Base-by-base conservation (phyloP, 2,329 filamentous ascomycete genomes). In the Clarireedia hainanense region DNA sequence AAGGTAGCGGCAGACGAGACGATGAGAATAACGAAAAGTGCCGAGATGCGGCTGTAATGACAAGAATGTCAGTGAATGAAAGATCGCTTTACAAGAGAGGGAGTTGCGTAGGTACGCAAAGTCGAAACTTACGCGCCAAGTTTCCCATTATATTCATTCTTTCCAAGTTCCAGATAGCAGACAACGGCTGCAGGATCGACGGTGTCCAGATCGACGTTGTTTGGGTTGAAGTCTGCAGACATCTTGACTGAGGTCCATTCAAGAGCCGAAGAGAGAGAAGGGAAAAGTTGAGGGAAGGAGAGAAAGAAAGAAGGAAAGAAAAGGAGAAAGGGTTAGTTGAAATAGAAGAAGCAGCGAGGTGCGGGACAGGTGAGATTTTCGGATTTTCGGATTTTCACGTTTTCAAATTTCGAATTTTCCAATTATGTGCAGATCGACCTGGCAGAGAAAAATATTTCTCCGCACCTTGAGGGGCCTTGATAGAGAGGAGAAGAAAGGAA, bases 11-110 rank as follows among this genome's bases (percentile, higher is more conserved):
- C 64, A 0, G 74, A 68, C 1, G 81, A 88, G 10, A 81, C 81
- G 47, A 86, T 66, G 43, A 89, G 71, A 61, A 91, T 89, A 60
- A 91, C 86, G 66, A 91, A 91, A 59, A 91, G 79, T 27, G 87
- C 77, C 1, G 85, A 88, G 63, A 91, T 77, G 10, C 88, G 81
- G 39, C 53, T 55, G 14, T 51, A 10, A 12, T 15, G 12, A 20
- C 37, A 3, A 15, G 12, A 15, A 5, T 26, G 24, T 47, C 26
- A 47, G 10, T 47, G n/a, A 9, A 46, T 46, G 17, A 23, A 12
- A n/a, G 39, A 42, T 17, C 17, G 39, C 6, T n/a, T 20, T 9
- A 36, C 6, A 15, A 20, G 34, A 34, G 6, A 15, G 7, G 6
- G 7, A 48, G 6, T 6, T 7, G 34, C 6, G 7, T 12, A 43